Conservation (phyloP, 2,329 filamentous ascomycete genomes). For the Cladorrhinum sp. region DNA sequence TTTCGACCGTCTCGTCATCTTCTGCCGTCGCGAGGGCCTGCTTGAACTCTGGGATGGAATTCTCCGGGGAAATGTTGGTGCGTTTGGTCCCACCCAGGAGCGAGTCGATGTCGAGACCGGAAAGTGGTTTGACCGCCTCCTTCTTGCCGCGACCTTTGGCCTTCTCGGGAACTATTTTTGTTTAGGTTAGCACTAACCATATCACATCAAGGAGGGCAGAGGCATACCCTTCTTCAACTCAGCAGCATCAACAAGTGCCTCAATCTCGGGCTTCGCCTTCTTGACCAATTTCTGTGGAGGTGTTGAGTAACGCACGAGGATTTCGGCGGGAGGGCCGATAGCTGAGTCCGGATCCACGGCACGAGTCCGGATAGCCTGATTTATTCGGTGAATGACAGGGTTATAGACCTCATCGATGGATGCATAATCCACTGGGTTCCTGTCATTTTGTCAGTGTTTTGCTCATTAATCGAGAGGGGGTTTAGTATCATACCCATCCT, state of each 20-base stretch:
- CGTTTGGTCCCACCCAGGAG: slow-evolving; percentile 61
- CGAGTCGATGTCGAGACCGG: slow-evolving; percentile 80
- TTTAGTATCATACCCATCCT: slow-evolving; percentile 60
- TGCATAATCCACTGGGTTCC: slow-evolving; percentile 63
- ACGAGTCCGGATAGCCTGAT: slow-evolving; percentile 78
- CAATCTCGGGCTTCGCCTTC: slow-evolving; percentile 55
- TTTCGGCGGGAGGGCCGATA: slow-evolving; percentile 59
- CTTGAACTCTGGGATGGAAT: slow-evolving; percentile 88
- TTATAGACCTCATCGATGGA: slow-evolving; percentile 79
- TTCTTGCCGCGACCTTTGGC: slow-evolving; percentile 65
- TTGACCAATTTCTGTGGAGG: slow-evolving; percentile 66
- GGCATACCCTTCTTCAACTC: slow-evolving; percentile 75
- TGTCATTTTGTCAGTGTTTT: slow-evolving; percentile 22
- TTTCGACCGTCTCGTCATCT: slow-evolving; percentile 59
- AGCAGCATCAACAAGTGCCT: slow-evolving; percentile 63
- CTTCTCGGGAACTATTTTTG: slow-evolving; percentile 67
- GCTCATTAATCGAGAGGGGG: too few relatives aligned
- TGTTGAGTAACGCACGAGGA: slow-evolving; percentile 68
- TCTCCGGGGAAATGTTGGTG: slow-evolving; percentile 54
- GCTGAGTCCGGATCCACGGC: slow-evolving; percentile 70
- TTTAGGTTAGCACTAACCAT: slow-evolving; percentile 24
- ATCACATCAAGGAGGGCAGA: neutral
- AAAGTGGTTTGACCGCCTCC: slow-evolving; percentile 76
- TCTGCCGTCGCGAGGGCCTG: slow-evolving; percentile 64
- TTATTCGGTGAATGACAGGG: slow-evolving; percentile 82